These are phyloP conservation scores for Fusarium sp. DNA, from an alignment of 2,329 filamentous ascomycete species.

Conservation along the genomic window DNA sequence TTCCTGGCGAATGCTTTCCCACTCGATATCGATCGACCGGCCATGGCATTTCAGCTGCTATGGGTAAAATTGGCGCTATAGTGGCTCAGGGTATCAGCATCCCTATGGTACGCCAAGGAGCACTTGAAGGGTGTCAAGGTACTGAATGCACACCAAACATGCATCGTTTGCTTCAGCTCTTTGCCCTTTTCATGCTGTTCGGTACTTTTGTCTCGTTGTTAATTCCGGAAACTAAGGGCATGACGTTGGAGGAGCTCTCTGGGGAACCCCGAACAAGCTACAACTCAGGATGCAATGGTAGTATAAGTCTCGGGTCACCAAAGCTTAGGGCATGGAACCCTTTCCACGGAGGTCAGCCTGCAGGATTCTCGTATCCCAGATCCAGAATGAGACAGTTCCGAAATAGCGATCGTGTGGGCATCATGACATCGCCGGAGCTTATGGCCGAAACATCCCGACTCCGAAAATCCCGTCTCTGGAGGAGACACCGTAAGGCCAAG, in stretches of 20 bases:
- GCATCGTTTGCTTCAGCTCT: slow-evolving; percentile 81
- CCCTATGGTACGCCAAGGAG: slow-evolving; percentile 70
- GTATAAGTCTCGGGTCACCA: slow-evolving; percentile 56
- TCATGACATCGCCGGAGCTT: slow-evolving; percentile 61
- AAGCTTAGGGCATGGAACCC: slow-evolving; percentile 59
- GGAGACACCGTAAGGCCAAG: slow-evolving; percentile 47
- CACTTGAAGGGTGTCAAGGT: slow-evolving; percentile 62
- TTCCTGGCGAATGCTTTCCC: slow-evolving; percentile 75
- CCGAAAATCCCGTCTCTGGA: slow-evolving; percentile 50
- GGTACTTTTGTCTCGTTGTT: slow-evolving; percentile 77
- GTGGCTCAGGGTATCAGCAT: slow-evolving; percentile 75
- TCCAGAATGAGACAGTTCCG: slow-evolving; percentile 48
- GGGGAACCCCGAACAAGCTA: slow-evolving; percentile 75
- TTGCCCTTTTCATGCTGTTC: slow-evolving; percentile 83
- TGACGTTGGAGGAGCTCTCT: slow-evolving; percentile 78
- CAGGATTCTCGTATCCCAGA: slow-evolving; percentile 64
- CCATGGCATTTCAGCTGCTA: slow-evolving; percentile 75
- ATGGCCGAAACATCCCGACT: slow-evolving; percentile 46
- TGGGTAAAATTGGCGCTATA: slow-evolving; percentile 77
- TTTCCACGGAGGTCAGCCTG: slow-evolving; percentile 64
- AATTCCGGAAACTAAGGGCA: slow-evolving; percentile 82
- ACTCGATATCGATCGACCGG: slow-evolving; percentile 73
- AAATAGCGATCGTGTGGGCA: slow-evolving; percentile 55
- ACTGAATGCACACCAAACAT: slow-evolving; percentile 70
- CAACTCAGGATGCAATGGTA: slow-evolving; percentile 65